These are phyloP conservation scores for Dioszegia crocea DNA, from an alignment of 768 basidiomycete species.

Conservation along the genomic window DNA sequence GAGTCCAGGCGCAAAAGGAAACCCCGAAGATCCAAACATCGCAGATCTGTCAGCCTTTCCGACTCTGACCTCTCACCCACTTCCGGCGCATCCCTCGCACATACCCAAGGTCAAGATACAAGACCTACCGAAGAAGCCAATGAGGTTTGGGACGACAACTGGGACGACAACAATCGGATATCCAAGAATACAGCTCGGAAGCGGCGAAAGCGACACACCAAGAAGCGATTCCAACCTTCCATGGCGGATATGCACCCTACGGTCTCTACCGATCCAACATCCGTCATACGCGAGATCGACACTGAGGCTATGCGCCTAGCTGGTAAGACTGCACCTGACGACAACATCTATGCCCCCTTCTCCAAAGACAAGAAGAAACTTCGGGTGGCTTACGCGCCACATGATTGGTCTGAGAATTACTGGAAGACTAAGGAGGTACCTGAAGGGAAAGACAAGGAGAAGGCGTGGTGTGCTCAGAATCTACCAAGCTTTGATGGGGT, in stretches of 20 bases:
- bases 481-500: background rate
- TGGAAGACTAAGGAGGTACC: background rate
- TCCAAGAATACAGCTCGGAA: too few relatives aligned
- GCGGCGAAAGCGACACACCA: too few relatives aligned
- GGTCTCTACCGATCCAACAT: background rate
- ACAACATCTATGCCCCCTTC: background rate
- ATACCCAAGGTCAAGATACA: too few relatives aligned
- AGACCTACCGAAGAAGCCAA: too few relatives aligned
- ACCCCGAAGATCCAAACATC: too few relatives aligned
- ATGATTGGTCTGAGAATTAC: background rate
- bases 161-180: too few relatives aligned
- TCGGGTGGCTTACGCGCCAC: background rate
- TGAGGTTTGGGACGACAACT: too few relatives aligned
- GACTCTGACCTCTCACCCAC: too few relatives aligned
- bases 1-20: too few relatives aligned
- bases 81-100: too few relatives aligned
- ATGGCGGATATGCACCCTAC: background rate
- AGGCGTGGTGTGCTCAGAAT: background rate
- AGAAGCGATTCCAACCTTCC: background rate
- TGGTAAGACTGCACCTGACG: background rate
- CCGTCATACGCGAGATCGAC: background rate
- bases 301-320: too few relatives aligned
- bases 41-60: too few relatives aligned
- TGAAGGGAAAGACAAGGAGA: background rate
- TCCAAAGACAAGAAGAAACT: background rate